Evolutionary conservation across 495 filamentous ascomycete species (phyloP).

Genomic region (Podospora comata): DNA sequence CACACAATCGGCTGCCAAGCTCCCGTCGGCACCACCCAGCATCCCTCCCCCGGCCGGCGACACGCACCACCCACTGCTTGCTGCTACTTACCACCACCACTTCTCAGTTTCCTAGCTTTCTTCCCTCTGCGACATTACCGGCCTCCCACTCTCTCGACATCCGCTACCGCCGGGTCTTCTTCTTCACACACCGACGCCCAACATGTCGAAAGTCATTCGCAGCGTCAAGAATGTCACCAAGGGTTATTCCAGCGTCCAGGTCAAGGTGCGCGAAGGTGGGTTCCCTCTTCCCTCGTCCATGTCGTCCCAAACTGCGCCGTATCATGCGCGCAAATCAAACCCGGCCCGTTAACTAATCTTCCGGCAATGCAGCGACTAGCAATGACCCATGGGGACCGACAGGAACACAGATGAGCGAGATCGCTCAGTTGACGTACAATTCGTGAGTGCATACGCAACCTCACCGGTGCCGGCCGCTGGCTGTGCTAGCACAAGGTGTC

Average conservation of each 20-base stretch:
- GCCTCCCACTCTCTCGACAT: neutral
- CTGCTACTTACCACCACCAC: neutral
- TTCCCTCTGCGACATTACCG: conserved; percentile 17
- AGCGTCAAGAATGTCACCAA: conserved; percentile 99
- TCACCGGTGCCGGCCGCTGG: neutral
- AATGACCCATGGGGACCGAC: conserved; percentile 99
- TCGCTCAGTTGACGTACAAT: conserved; percentile 94
- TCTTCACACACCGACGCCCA: conserved; percentile 27
- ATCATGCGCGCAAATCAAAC: conserved; percentile 7
- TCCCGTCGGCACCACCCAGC: conserved; percentile 3
- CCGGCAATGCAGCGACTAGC: conserved; percentile 70
- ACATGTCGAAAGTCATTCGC: conserved; percentile 95
- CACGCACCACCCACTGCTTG: conserved; percentile 1
- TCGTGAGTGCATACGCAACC: conserved; percentile 58
- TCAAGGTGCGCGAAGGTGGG: conserved; percentile 99
- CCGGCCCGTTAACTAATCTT: conserved; percentile 21
- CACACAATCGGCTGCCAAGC: conserved; percentile 3
- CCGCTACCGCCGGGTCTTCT: conserved; percentile 12
- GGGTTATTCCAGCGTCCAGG: conserved; percentile 94
- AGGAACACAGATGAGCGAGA: conserved; percentile 98
- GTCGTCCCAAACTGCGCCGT: conserved; percentile 5
- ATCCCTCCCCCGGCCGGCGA: conserved; percentile 5
- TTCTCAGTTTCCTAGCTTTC: conserved; percentile 4
- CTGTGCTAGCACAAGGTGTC: neutral
- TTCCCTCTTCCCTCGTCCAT: conserved; percentile 16